These are phyloP conservation scores for Pseudogymnoascus sp. DNA, from an alignment of 2,329 filamentous ascomycete species.

Conservation along the genomic window DNA sequence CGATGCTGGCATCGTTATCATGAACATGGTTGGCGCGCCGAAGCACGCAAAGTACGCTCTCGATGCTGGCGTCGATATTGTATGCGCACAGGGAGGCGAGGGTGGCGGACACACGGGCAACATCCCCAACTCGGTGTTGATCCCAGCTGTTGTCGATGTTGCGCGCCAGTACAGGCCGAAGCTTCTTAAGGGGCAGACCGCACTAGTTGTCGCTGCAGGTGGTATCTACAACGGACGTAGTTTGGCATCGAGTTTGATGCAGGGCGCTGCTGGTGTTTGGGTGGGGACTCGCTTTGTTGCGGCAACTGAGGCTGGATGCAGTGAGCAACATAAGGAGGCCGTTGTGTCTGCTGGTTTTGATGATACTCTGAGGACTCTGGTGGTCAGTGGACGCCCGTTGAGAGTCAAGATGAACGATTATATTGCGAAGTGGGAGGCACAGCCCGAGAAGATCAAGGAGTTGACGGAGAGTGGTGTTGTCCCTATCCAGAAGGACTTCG, in stretches of 20 bases:
- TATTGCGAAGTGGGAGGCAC: slow-evolving; percentile 68
- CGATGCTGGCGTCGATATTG: slow-evolving; percentile 76
- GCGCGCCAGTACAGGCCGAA: slow-evolving; percentile 62
- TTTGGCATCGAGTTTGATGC: slow-evolving; percentile 74
- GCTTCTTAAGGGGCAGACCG: slow-evolving; percentile 57
- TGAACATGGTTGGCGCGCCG: slow-evolving; percentile 97
- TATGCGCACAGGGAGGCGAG: slow-evolving; percentile 88
- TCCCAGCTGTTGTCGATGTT: slow-evolving; percentile 81
- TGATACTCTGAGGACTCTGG: slow-evolving; percentile 74
- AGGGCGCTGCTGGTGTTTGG: slow-evolving; percentile 84
- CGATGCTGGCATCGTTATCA: slow-evolving; percentile 69
- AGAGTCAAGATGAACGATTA: slow-evolving; percentile 78
- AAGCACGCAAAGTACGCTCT: slow-evolving; percentile 86
- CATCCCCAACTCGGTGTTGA: slow-evolving; percentile 74
- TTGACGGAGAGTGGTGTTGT: slow-evolving; percentile 70
- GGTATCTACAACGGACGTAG: slow-evolving; percentile 77
- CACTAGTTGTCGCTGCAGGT: slow-evolving; percentile 80
- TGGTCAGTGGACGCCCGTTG: slow-evolving; percentile 72
- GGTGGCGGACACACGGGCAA: slow-evolving; percentile 90
- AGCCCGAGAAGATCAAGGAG: slow-evolving; percentile 64
- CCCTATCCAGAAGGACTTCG: slow-evolving; percentile 74
- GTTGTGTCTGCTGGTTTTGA: slow-evolving; percentile 73
- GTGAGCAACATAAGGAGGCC: slow-evolving; percentile 71
- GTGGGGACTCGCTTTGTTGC: slow-evolving; percentile 92
- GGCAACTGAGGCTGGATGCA: slow-evolving; percentile 69